phyloP scores from a whole-genome alignment of 352 stramenopile genomes.

The Phytophthora aleatoria region DNA sequence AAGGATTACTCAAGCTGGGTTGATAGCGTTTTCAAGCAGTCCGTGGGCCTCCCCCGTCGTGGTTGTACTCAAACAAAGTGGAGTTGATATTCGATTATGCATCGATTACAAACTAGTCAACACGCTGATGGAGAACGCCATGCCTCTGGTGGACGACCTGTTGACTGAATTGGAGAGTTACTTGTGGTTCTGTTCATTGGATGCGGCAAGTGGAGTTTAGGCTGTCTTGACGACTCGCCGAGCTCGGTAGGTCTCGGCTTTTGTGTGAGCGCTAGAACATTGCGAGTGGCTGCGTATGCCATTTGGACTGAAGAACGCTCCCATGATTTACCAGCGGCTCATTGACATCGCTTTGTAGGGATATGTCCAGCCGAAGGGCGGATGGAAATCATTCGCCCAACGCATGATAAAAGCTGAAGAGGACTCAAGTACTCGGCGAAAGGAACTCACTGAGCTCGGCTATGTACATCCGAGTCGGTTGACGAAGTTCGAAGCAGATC shows the following conservation, averaged over 20 bases:
- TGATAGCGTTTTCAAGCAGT: background rate
- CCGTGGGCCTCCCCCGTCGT: too few species aligned
- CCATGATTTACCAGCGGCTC: slow-evolving; percentile 1
- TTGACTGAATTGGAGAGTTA: background rate
- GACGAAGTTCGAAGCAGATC: slow-evolving; percentile 6
- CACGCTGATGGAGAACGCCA: background rate
- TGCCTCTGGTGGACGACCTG: background rate
- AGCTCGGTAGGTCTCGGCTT: too few species aligned
- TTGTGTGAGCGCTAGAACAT: background rate
- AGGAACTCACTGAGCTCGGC: too few species aligned
- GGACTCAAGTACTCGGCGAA: too few species aligned
- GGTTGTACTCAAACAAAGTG: too few species aligned
- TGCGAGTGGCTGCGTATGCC: background rate
- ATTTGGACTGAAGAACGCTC: background rate
- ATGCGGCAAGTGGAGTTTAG: too few species aligned
- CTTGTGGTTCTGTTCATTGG: background rate
- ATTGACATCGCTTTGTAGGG: background rate
- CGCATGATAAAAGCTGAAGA: too few species aligned
- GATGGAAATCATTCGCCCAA: too few species aligned
- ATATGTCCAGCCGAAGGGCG: too few species aligned
- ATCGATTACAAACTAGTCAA: background rate
- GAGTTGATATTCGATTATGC: background rate
- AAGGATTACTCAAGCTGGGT: background rate
- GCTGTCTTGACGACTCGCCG: background rate
- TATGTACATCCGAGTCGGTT: background rate